These are phyloP conservation scores for Alternaria sp. DNA, from an alignment of 2,329 filamentous ascomycete genomes.

Conservation along the genomic window DNA sequence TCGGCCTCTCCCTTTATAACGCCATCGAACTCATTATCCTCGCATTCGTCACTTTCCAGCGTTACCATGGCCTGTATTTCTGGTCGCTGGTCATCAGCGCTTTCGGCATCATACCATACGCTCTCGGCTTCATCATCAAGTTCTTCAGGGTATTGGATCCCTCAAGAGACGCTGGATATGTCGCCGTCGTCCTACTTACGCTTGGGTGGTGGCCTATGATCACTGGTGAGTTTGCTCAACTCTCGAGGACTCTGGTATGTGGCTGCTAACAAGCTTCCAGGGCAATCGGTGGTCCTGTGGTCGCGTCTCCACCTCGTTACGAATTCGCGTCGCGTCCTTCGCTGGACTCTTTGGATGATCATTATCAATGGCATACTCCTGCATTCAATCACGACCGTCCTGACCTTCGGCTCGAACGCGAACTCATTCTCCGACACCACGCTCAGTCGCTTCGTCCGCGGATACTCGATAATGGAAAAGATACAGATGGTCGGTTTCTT, in stretches of 20 bases:
- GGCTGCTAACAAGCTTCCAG: slow-evolving; percentile 32
- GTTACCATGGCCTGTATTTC: slow-evolving; percentile 59
- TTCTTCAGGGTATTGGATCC: slow-evolving; percentile 46
- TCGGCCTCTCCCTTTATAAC: slow-evolving; percentile 51
- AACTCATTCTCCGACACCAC: slow-evolving; percentile 34
- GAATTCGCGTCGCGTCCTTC: slow-evolving; percentile 59
- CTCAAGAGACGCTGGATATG: slow-evolving; percentile 33
- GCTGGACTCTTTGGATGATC: slow-evolving; percentile 65
- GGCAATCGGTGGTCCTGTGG: slow-evolving; percentile 68
- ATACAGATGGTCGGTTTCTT: slow-evolving; percentile 56
- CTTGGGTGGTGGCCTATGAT: slow-evolving; percentile 69
- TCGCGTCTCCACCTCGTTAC: slow-evolving; percentile 69
- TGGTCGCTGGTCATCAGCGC: slow-evolving; percentile 58
- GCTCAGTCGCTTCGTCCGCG: slow-evolving; percentile 40
- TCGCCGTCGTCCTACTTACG: slow-evolving; percentile 56
- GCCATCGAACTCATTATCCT: slow-evolving; percentile 57
- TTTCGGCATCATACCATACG: slow-evolving; percentile 57
- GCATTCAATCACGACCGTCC: slow-evolving; percentile 62
- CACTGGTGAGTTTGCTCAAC: slow-evolving; percentile 46
- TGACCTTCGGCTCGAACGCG: slow-evolving; percentile 63
- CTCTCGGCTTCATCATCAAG: slow-evolving; percentile 59
- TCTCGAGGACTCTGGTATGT: background rate
- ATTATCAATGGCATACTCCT: slow-evolving; percentile 62
- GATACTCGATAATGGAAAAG: slow-evolving; percentile 56
- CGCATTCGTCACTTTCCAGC: slow-evolving; percentile 58